Base-by-base conservation (phyloP, 805 yeast species). In the Metahyphopichia silvanorum region DNA sequence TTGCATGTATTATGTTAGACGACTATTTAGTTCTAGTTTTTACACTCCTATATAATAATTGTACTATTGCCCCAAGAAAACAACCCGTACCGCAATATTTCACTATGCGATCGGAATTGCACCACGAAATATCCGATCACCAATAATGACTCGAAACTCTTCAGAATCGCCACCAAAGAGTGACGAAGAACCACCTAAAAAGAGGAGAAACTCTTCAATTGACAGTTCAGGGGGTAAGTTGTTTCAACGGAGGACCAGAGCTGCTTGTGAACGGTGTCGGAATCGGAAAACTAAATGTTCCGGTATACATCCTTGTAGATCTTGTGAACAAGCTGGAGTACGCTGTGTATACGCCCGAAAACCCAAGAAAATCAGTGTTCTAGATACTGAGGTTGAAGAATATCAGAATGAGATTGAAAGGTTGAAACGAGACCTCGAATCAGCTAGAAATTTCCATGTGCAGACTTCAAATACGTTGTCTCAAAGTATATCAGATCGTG, bases 231-330 rank as follows among this genome's bases (percentile, higher is more conserved):
- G n/a, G n/a, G n/a, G n/a, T n/a, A n/a, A n/a, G n/a, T n/a, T n/a
- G n/a, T n/a, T n/a, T 13, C 20, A 14, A 15, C 27, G 29, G 15
- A 38, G 46, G 25, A 35, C 47, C 4, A 37, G 37, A 23, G 22
- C 39, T 4, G 60, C 60, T 2, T 55, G 61, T 35, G 29, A 38
- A 3, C 37, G 58, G 19, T 55, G 61, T 29, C 36, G 52, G 18
- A 31, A 27, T n/a, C 34, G 61, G n/a, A 55, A 54, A 37, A 50
- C 57, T 1, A 50, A 51, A 30, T 56, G 62, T 27, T 36, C 53
- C 2, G 60, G 60, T 1, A 37, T 34, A 8, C 28, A 27, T 11
- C 62, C 62, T 1, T 56, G 62, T 32, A 33, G 34, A 11, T 17
- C 46, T 1, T 56, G 60, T 31, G 10, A 31, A 4, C 24, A 30